These are phyloP conservation scores for Firmiana major DNA, from an alignment of 345 rosid genomes.

Conservation along the genomic window DNA sequence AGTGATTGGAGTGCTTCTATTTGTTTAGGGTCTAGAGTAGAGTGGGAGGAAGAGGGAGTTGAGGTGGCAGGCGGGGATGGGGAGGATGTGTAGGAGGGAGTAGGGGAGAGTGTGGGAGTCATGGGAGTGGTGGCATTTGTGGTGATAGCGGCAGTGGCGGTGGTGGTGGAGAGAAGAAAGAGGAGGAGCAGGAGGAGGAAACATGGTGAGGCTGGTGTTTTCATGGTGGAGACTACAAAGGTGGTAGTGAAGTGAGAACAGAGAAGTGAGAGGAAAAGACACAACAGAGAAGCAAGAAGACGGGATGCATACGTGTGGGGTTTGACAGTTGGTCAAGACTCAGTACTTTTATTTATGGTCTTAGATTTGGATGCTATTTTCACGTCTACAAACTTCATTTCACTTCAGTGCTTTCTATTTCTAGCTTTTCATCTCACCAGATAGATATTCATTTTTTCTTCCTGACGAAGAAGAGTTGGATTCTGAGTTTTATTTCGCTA, in stretches of 20 bases:
- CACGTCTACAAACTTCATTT: not conserved
- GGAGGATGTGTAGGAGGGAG: constrained; percentile 32
- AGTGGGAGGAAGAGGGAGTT: constrained; percentile 29
- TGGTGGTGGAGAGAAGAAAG: constrained; percentile 22
- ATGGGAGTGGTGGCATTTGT: constrained; percentile 17
- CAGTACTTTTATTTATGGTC: not conserved
- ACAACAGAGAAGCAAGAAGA: no score
- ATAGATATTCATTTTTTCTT: not conserved
- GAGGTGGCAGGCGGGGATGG: constrained; percentile 23
- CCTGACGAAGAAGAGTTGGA: not conserved
- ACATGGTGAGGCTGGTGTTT: constrained; percentile 23
- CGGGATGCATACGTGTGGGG: not conserved
- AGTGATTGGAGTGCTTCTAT: constrained; percentile 70
- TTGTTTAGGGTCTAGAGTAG: constrained; percentile 77
- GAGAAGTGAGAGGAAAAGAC: not conserved
- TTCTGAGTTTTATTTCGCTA: no score
- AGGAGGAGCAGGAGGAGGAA: constrained; percentile 15
- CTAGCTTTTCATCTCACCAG: not conserved
- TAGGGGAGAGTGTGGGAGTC: constrained; percentile 1
- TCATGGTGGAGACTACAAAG: constrained; percentile 36
- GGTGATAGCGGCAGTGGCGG: constrained; percentile 13
- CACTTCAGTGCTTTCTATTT: no score
- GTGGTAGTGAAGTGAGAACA: constrained; percentile 15
- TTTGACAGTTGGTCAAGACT: constrained; percentile 29
- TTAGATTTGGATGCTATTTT: constrained; percentile 9